phyloP scores from a whole-genome alignment of 176 grass and related monocot species.

The Musa acuminata region DNA sequence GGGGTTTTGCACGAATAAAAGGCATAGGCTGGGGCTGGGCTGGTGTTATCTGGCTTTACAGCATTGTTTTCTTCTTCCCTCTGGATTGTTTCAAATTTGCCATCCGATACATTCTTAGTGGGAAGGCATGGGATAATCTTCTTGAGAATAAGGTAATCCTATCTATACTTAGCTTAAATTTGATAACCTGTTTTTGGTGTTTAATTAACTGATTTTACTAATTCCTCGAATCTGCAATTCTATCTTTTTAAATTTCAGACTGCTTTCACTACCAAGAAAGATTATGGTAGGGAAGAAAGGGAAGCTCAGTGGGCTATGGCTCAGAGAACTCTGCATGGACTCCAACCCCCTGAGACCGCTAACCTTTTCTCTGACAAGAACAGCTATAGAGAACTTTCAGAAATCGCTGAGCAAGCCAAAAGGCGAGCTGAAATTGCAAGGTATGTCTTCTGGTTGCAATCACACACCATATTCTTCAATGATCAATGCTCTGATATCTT shows the following conservation, averaged over 20 bases:
- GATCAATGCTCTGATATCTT: background rate
- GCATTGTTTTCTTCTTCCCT: constrained; percentile 53
- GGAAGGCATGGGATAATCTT: constrained; percentile 78
- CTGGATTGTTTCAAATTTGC: constrained; percentile 76
- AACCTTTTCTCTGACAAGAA: constrained; percentile 35
- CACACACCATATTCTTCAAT: background rate
- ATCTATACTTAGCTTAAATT: background rate
- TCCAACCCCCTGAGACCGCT: constrained; percentile 33
- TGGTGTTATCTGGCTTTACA: constrained; percentile 92
- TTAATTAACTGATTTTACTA: background rate
- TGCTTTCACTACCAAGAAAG: constrained; percentile 80
- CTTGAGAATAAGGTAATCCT: constrained; percentile 60
- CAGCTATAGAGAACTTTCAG: constrained; percentile 71
- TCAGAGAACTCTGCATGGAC: constrained; percentile 81
- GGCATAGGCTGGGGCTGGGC: constrained; percentile 90
- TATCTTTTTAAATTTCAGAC: constrained; percentile 25
- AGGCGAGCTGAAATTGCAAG: constrained; percentile 77
- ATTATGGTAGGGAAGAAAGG: constrained; percentile 81
- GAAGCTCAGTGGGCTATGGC: constrained; percentile 89
- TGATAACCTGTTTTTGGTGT: background rate
- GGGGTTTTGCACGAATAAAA: constrained; percentile 47
- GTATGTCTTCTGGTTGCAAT: constrained; percentile 4
- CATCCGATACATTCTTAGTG: constrained; percentile 74
- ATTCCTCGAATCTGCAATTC: background rate
- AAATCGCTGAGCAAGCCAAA: constrained; percentile 93